These are phyloP conservation scores for Arxiozyma telluris DNA, from an alignment of 1,139 yeast species.

Conservation along the genomic window DNA sequence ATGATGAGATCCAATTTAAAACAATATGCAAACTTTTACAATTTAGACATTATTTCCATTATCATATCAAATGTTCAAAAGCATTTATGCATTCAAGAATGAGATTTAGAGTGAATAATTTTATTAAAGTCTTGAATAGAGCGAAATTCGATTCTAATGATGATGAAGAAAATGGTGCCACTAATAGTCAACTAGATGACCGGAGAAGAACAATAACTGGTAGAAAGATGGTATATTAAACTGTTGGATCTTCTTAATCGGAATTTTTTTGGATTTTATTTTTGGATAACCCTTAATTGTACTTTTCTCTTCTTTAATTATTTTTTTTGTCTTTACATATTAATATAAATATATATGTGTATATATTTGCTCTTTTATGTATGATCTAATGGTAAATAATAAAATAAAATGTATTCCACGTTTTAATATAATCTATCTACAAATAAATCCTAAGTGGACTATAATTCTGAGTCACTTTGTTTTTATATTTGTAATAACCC, in stretches of 20 bases:
- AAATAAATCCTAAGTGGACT: too few species aligned
- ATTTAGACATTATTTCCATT: slow-evolving; percentile 94
- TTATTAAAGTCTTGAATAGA: slow-evolving; percentile 88
- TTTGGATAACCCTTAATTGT: not conserved
- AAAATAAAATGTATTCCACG: not conserved
- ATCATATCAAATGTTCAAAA: slow-evolving; percentile 95
- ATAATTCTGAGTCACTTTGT: too few species aligned
- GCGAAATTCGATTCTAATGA: slow-evolving; percentile 89
- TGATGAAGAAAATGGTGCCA: slow-evolving; percentile 29
- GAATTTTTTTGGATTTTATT: too few species aligned
- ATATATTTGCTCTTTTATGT: not conserved
- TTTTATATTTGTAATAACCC: too few species aligned
- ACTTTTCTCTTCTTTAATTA: not conserved
- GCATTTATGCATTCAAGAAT: slow-evolving; percentile 98
- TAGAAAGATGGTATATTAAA: slow-evolving; percentile 28
- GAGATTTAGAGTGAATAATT: slow-evolving; percentile 91
- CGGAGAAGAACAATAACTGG: slow-evolving; percentile 31
- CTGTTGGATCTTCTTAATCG: not conserved
- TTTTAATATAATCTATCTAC: too few species aligned
- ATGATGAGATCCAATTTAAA: slow-evolving; percentile 52
- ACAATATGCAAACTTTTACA: slow-evolving; percentile 67
- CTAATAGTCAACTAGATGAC: slow-evolving; percentile 5
- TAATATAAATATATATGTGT: too few species aligned
- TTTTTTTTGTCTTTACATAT: too few species aligned
- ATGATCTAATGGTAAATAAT: not conserved